Percentiles rank a stretch among this genome's conserved stretches.
These are phyloP conservation scores for Ogataea nonfermentans DNA, from an alignment of 805 yeast species.

Conservation along the genomic window DNA sequence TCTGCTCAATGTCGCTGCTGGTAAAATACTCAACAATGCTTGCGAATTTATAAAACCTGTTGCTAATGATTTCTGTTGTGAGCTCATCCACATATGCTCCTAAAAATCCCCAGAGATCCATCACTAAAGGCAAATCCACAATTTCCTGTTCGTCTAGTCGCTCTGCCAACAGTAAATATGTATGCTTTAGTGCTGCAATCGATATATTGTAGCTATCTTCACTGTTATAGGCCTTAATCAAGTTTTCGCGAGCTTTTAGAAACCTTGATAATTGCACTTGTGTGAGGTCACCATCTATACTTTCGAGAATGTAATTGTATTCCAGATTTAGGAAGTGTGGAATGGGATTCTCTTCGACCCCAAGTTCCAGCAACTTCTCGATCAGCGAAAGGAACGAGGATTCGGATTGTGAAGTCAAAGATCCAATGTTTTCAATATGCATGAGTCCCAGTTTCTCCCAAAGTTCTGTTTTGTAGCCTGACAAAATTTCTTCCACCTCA, in stretches of 20 bases:
- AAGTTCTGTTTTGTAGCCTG: slow-evolving; percentile 49
- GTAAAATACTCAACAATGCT: slow-evolving; percentile 52
- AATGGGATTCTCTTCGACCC: slow-evolving; percentile 62
- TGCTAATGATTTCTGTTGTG: slow-evolving; percentile 33
- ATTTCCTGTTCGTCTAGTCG: slow-evolving; percentile 26
- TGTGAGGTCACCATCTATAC: slow-evolving; percentile 40
- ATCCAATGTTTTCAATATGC: slow-evolving; percentile 30
- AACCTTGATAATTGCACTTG: slow-evolving; percentile 41
- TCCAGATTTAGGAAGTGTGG: slow-evolving; percentile 58
- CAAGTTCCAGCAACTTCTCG: slow-evolving; percentile 58
- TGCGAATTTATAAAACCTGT: slow-evolving; percentile 51
- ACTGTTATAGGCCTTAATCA: slow-evolving; percentile 35
- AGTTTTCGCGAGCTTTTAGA: slow-evolving; percentile 38
- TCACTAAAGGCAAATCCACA: slow-evolving; percentile 50
- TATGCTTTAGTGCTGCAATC: slow-evolving; percentile 27
- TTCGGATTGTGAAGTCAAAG: slow-evolving; percentile 17
- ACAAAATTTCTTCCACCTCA: slow-evolving; percentile 53
- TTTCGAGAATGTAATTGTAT: slow-evolving; percentile 38
- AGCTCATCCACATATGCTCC: slow-evolving; percentile 38
- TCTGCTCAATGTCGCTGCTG: slow-evolving; percentile 41
- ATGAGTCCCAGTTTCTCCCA: slow-evolving; percentile 47
- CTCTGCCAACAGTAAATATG: slow-evolving; percentile 24
- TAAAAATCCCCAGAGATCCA: slow-evolving; percentile 59
- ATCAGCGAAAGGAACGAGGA: slow-evolving; percentile 41
- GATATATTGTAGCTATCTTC: slow-evolving; percentile 18